These are phyloP conservation scores for Phytopythium boreale DNA, from an alignment of 352 stramenopile genomes.

Conservation along the genomic window DNA sequence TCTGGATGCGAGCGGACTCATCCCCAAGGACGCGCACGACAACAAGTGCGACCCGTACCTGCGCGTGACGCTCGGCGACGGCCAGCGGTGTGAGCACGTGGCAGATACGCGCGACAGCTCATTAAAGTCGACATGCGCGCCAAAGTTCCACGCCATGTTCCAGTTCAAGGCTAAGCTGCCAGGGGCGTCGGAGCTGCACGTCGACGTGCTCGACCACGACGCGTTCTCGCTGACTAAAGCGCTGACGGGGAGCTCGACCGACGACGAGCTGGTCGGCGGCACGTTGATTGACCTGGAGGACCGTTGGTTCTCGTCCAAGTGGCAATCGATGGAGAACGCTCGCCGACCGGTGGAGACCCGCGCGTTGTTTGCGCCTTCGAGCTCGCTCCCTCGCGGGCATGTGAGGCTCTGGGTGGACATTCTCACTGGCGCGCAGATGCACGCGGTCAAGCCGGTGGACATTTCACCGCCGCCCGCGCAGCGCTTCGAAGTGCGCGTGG, in stretches of 20 bases:
- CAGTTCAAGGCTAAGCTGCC: conserved; percentile 90
- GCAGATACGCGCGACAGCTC: conserved; percentile 85
- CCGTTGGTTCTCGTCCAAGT: conserved; percentile 87
- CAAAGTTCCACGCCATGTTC: conserved; percentile 91
- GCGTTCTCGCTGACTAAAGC: conserved; percentile 54
- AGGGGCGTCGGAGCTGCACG: conserved; percentile 57
- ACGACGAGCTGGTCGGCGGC: conserved; percentile 89
- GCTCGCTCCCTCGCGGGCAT: conserved; percentile 61
- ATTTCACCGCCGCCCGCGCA: conserved; percentile 74
- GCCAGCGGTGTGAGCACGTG: conserved; percentile 53
- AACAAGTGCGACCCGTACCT: conserved; percentile 87
- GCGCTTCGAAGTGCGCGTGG: conserved; percentile 89
- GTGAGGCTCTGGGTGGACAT: conserved; percentile 90
- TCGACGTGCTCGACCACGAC: conserved; percentile 76
- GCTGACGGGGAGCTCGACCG: conserved; percentile 47
- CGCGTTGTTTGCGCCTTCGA: conserved; percentile 69
- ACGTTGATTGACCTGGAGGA: conserved; percentile 94
- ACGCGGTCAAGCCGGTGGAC: conserved; percentile 65
- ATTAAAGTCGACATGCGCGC: conserved; percentile 61
- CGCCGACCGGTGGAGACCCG: conserved; percentile 52
- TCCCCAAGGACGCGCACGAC: conserved; percentile 81
- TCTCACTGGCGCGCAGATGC: conserved; percentile 65
- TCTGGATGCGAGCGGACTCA: conserved; percentile 74
- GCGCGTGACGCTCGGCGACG: conserved; percentile 74
- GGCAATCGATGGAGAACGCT: conserved; percentile 35